These are phyloP conservation scores for Houttuynia cordata DNA, from an alignment of 164 flowering plant species.

Conservation along the genomic window DNA sequence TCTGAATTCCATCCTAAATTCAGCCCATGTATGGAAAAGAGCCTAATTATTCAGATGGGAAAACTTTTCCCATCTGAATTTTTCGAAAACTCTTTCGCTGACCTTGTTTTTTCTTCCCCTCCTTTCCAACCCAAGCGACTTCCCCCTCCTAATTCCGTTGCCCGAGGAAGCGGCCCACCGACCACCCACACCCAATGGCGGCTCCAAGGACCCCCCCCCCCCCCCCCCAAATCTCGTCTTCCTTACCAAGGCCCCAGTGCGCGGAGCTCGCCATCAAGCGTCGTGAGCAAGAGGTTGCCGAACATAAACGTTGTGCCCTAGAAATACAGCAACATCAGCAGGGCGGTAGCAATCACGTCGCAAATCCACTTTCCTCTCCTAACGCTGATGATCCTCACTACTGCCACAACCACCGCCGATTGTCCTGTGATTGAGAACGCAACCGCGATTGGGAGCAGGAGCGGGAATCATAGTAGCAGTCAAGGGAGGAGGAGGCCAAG, in stretches of 20 bases:
- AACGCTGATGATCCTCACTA: conserved; percentile 7
- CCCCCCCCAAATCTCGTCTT: conserved; percentile 45
- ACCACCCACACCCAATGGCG: conserved; percentile 1
- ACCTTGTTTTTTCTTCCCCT: neutral
- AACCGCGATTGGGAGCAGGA: conserved; percentile 44
- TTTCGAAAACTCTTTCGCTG: too few species aligned
- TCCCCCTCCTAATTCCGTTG: neutral
- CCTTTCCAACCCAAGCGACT: neutral
- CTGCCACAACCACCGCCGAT: conserved; percentile 23
- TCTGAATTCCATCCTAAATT: too few species aligned
- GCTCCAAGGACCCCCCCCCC: neutral
- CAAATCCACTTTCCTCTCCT: conserved; percentile 5
- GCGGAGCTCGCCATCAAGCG: conserved; percentile 63
- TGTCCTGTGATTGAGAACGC: conserved; percentile 27
- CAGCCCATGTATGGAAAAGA: too few species aligned
- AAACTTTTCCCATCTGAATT: too few species aligned
- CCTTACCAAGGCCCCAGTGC: conserved; percentile 62
- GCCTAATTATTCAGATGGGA: too few species aligned
- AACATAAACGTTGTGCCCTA: conserved; percentile 22
- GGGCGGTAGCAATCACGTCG: too few species aligned
- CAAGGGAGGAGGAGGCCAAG: conserved; percentile 39
- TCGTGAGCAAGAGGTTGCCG: conserved; percentile 33
- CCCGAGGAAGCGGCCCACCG: conserved; percentile 18
- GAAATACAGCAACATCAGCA: conserved; percentile 7
- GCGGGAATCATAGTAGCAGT: conserved; percentile 1